phyloP scores from a whole-genome alignment of 768 basidiomycete genomes.

The Boletus pseudo-olivaceus region DNA sequence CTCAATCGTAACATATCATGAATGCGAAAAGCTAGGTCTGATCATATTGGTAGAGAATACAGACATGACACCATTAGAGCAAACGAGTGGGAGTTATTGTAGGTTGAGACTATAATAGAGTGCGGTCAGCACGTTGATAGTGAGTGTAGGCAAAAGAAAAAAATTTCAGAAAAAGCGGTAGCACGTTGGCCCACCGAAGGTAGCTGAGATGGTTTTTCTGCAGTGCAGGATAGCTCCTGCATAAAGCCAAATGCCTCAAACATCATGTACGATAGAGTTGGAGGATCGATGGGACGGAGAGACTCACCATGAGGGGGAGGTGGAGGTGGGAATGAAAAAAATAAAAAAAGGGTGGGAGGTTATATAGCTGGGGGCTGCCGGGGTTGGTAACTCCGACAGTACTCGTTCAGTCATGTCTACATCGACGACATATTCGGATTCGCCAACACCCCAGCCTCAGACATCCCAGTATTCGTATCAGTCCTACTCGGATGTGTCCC shows the following conservation, averaged over 20 bases:
- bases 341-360: neutral
- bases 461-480: constrained; percentile 20
- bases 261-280: constrained; percentile 57
- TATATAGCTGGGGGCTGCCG: constrained; percentile 22
- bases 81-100: neutral
- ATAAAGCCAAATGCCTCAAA: constrained; percentile 95
- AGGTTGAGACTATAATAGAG: constrained; percentile 25
- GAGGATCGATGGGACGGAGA: constrained; percentile 11
- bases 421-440: constrained; percentile 28
- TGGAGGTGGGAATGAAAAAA: neutral
- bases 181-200: constrained; percentile 59
- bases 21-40: too few relatives aligned
- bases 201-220: constrained; percentile 88
- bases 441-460: constrained; percentile 31
- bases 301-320: constrained; percentile 22
- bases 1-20: neutral
- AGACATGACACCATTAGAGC: neutral
- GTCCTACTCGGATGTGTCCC: constrained; percentile 19
- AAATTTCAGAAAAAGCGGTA: constrained; percentile 50
- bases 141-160: neutral
- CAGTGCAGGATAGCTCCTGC: constrained; percentile 63
- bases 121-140: constrained; percentile 7
- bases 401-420: constrained; percentile 29
- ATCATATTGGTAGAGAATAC: constrained; percentile 1
- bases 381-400: constrained; percentile 29